phyloP scores from a whole-genome alignment of 805 yeast genomes.

The Candida sanyiensis region DNA sequence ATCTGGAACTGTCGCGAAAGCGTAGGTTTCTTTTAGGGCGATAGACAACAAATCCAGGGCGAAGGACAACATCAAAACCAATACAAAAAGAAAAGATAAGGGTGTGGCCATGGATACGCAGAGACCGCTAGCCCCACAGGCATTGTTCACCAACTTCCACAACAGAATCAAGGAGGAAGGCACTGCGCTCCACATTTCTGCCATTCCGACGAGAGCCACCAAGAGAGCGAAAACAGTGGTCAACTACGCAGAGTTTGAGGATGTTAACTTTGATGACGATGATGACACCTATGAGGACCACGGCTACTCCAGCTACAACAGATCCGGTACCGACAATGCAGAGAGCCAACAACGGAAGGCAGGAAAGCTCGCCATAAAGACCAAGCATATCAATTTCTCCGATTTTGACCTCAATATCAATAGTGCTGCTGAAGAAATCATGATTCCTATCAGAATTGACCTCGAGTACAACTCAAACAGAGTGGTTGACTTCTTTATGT shows the following conservation, averaged over 20 bases:
- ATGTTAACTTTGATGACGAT: constrained; percentile 50
- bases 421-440: constrained; percentile 51
- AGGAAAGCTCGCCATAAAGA: constrained; percentile 21
- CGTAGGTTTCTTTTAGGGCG: constrained; percentile 6
- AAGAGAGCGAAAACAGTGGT: constrained; percentile 67
- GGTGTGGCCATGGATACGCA: constrained; percentile 15
- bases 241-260: constrained; percentile 81
- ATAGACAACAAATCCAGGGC: background rate
- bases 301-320: constrained; percentile 5
- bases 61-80: background rate
- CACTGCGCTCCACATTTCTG: constrained; percentile 66
- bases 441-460: constrained; percentile 83
- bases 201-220: constrained; percentile 71
- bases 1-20: background rate
- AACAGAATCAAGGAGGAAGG: constrained; percentile 68
- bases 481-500: constrained; percentile 80
- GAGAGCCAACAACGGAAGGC: constrained; percentile 10
- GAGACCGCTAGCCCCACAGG: constrained; percentile 55
- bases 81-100: background rate
- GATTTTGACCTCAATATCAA: constrained; percentile 23
- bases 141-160: constrained; percentile 66
- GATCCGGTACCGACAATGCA: constrained; percentile 1
- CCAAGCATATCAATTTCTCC: constrained; percentile 23
- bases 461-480: constrained; percentile 82
- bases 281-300: constrained; percentile 31